Percentiles rank a stretch among this genome's conserved stretches.
phyloP scores from a whole-genome alignment of 2,329 filamentous ascomycete genomes.

The Tolypocladium album region DNA sequence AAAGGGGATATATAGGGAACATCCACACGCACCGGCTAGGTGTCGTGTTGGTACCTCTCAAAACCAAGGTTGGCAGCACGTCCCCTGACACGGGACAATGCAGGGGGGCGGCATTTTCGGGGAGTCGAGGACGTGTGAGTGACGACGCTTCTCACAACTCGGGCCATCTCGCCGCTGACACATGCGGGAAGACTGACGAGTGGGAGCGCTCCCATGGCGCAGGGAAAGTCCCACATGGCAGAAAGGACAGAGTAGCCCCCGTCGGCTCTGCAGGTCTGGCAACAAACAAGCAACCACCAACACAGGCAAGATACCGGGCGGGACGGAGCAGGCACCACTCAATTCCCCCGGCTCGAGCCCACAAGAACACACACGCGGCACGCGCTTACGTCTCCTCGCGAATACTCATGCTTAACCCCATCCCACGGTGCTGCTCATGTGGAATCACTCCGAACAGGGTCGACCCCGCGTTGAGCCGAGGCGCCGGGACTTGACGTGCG shows the following conservation, averaged over 20 bases:
- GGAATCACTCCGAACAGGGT: no score
- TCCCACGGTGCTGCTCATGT: no score
- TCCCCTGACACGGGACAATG: not conserved
- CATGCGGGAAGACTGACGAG: not conserved
- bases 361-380: no score
- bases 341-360: no score
- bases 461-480: not conserved
- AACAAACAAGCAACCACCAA: no score
- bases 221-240: not conserved
- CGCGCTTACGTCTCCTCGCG: no score
- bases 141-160: not conserved
- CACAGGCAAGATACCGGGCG: no score
- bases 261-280: no score
- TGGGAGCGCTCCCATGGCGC: not conserved
- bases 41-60: not conserved
- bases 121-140: not conserved
- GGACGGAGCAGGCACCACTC: no score
- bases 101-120: not conserved
- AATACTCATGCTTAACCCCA: no score
- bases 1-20: not conserved
- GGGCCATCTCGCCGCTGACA: not conserved
- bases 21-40: not conserved
- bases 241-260: no score
- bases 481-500: not conserved
- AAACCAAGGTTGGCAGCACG: not conserved